A percentile compares a stretch with the other conserved stretches of the same genome.
Conservation (phyloP, 345 rosid genomes). For the Erodium maritimum region DNA sequence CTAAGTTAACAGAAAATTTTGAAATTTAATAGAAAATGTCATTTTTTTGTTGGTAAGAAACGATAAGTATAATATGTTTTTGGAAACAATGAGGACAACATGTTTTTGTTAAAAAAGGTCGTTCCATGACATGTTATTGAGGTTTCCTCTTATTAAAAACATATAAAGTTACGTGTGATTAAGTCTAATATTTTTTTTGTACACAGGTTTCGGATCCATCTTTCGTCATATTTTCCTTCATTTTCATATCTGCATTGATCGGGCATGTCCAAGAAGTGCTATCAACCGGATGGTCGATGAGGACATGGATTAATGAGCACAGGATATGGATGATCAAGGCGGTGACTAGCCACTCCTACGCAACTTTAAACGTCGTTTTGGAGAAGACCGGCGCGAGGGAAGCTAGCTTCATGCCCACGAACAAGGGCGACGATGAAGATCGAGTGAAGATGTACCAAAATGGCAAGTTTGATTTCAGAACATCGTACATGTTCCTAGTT, state of each 20-base stretch:
- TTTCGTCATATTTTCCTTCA: conserved; percentile 13
- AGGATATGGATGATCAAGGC: conserved; percentile 36
- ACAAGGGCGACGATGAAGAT: conserved; percentile 19
- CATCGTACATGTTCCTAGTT: conserved; percentile 21
- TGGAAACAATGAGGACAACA: no score
- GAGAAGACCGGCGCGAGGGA: conserved; percentile 14
- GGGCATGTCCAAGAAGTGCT: conserved; percentile 21
- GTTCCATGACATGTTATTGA: no score
- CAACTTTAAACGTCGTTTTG: conserved; percentile 19
- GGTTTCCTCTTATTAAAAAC: no score
- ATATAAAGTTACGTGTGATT: no score
- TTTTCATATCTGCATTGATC: conserved; percentile 13
- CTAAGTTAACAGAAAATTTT: no score
- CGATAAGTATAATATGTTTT: no score
- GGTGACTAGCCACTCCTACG: conserved; percentile 15
- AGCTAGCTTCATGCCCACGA: conserved; percentile 32
- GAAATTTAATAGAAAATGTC: no score
- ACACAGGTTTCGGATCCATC: conserved; percentile 21
- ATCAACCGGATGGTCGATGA: conserved; percentile 11
- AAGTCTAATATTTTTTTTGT: neutral
- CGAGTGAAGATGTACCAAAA: conserved; percentile 13
- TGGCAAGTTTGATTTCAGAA: conserved; percentile 28
- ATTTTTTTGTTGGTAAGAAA: no score
- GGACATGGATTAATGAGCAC: conserved; percentile 17
- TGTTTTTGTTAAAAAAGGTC: no score